Base-by-base conservation (phyloP, 176 grass and related monocot genomes). In the Sorghum bicolor region DNA sequence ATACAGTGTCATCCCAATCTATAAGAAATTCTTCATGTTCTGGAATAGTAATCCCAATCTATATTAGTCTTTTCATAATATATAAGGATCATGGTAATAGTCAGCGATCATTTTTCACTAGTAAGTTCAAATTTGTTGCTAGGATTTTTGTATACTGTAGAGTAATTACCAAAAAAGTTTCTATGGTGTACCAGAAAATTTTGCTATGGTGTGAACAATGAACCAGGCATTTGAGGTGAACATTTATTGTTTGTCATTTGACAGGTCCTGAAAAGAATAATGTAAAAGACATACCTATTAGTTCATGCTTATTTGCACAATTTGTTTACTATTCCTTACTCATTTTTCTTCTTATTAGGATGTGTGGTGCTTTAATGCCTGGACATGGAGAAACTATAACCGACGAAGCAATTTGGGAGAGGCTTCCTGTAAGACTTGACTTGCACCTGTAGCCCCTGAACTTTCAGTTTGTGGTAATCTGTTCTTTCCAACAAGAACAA, bases 361-460 rank as follows among this genome's bases (percentile, higher is more conserved):
- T 84, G 85, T 95, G 88, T 92, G 91, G 88, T 71, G 40, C 90
- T 86, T 65, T 95, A 88, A 92, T 92, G 87, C 90, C 90, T 80
- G 83, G 85, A 88, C 79, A 92, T 82, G 90, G 91, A 83, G 93
- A 95, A 86, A 92, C 71, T 72, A 90, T 92, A 71, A 94, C 76
- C 2, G 87, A 90, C 3, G 87, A 92, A 84, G 82, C 80, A 80
- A 94, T 94, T 73, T 92, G 85, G 85, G 90, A 94, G 75, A 94
- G 85, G 76, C 90, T 94, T 88, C 93, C 87, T 84, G 90, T 94
- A 90, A 90, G 87, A 87, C 72, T 70, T 33, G 50, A 85, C 17
- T 70, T 52, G 36, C 33, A 58, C 41, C 12, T 82, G 22, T 47
- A 47, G 62, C 40, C 70, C 72, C 31, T 45, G 48, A 80, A 52